Conservation (phyloP, 805 yeast species). For the Yamadazyma endophytica region DNA sequence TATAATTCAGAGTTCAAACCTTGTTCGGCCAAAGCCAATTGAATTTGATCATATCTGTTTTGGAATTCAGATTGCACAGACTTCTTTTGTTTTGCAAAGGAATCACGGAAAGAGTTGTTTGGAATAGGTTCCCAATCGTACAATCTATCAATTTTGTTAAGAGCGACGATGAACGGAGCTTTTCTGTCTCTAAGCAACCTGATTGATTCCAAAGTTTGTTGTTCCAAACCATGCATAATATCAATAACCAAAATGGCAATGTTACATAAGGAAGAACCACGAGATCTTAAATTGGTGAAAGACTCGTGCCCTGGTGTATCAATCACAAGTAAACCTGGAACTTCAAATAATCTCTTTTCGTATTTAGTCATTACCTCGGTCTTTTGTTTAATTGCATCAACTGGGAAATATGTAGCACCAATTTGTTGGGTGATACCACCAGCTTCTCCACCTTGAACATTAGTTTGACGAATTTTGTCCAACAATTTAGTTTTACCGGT, state of each 20-base stretch:
- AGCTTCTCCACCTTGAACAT: constrained; percentile 99
- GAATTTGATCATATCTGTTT: constrained; percentile 78
- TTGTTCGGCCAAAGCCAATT: constrained; percentile 92
- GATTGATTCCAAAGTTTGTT: constrained; percentile 93
- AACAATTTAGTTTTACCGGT: constrained; percentile 97
- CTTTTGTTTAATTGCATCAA: constrained; percentile 85
- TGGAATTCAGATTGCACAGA: constrained; percentile 92
- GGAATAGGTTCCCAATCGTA: constrained; percentile 92
- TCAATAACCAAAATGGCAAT: constrained; percentile 98
- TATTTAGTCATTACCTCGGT: constrained; percentile 86
- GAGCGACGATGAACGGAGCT: constrained; percentile 96
- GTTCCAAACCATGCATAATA: constrained; percentile 99
- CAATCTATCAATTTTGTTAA: constrained; percentile 95
- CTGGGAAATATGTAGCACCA: constrained; percentile 99
- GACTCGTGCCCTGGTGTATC: constrained; percentile 99
- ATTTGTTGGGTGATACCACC: constrained; percentile 99
- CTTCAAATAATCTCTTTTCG: constrained; percentile 84
- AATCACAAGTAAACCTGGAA: constrained; percentile 93
- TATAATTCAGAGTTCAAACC: constrained; percentile 97
- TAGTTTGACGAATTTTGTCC: constrained; percentile 97
- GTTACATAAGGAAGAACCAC: constrained; percentile 99
- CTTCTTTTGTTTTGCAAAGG: constrained; percentile 73
- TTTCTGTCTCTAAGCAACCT: constrained; percentile 90
- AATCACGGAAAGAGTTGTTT: constrained; percentile 94
- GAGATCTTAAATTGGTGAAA: constrained; percentile 92